Base-by-base conservation (phyloP, 163 green algal genomes). In the Volvox carteri region DNA sequence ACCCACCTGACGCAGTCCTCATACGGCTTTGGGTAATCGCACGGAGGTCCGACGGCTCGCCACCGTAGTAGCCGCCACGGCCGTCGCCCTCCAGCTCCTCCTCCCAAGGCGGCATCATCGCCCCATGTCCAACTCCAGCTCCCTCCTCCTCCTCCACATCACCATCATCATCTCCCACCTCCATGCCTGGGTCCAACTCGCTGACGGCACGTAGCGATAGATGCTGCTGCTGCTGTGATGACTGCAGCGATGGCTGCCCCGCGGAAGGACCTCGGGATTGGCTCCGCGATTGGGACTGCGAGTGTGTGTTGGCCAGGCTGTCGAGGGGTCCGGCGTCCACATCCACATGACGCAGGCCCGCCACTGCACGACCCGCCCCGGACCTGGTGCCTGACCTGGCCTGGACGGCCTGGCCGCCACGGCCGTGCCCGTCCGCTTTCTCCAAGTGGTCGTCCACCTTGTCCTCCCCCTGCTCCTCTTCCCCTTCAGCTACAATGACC, bases 281-380 rank as follows among this genome's bases (percentile, higher is more conserved):
- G 21, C 48, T 37, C 77, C 54, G 77, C 21, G 77, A 85, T 37
- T 56, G 54, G 21, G 28, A 23, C 77, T 74, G 77, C 21, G 77
- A 52, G 39, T 86, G 78, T 11, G 78, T 62, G 16, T 58, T 54
- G 39, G 78, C 46, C 21, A 76, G 56, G 54, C 39, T 12, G 78
- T 35, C 5, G 7, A 52, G 54, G 14, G 78, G 78, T 18, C 75
- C 75, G 1, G 75, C 75, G 50, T 84, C 50, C 7, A 39, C 35
- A 21, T 85, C 77, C 19, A 85, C 37, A 28, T 18, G 33, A 21
- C 77, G 77, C 77, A 85, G 19, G 35, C 52, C 18, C 4, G 52
- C 41, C 42, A n/a, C 60, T 44, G 16, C 58, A 19, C 11, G 6
- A 44, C 9, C 23, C 30, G 62, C 58, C 6, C 11, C 21, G 58